A percentile compares a stretch with the other conserved stretches of the same genome.
phyloP scores from a whole-genome alignment of 371 early-diverging fungal species.

The Mortierella sp. region DNA sequence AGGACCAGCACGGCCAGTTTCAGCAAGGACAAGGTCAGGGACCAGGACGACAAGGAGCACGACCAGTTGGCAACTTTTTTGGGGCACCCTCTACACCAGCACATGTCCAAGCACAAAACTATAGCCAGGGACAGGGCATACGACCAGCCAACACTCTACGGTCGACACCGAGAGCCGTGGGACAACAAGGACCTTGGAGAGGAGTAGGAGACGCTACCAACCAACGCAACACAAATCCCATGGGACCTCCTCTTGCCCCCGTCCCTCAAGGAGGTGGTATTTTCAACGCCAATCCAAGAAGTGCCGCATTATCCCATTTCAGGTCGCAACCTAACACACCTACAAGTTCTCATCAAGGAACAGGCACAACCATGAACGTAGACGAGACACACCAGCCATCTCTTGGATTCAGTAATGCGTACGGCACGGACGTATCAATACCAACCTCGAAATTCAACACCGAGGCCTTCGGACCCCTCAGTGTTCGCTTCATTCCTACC shows the following conservation, averaged over 20 bases:
- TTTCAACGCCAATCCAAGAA: too few species aligned
- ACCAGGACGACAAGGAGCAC: conserved; percentile 7
- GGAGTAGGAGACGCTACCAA: background rate
- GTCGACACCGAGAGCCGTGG: too few species aligned
- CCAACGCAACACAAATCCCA: background rate
- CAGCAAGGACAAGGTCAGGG: conserved; percentile 5
- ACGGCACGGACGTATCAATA: conserved; percentile 21
- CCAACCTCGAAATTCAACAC: conserved; percentile 45
- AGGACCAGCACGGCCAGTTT: background rate
- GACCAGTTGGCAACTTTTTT: background rate
- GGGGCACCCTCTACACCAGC: too few species aligned
- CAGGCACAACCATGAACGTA: background rate
- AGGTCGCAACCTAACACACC: background rate
- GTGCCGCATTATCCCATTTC: too few species aligned
- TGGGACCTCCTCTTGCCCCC: too few species aligned
- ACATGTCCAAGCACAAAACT: too few species aligned
- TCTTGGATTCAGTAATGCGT: conserved; percentile 17
- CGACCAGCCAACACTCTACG: too few species aligned
- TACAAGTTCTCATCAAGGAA: background rate
- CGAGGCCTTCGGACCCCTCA: conserved; percentile 32
- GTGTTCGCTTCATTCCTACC: conserved; percentile 6
- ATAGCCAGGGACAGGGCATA: background rate
- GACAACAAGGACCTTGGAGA: background rate
- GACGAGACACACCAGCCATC: conserved; percentile 9
- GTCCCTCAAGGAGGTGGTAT: too few species aligned